Conservation (phyloP, 208 protist genomes). For the Naegleria lovaniensis region DNA sequence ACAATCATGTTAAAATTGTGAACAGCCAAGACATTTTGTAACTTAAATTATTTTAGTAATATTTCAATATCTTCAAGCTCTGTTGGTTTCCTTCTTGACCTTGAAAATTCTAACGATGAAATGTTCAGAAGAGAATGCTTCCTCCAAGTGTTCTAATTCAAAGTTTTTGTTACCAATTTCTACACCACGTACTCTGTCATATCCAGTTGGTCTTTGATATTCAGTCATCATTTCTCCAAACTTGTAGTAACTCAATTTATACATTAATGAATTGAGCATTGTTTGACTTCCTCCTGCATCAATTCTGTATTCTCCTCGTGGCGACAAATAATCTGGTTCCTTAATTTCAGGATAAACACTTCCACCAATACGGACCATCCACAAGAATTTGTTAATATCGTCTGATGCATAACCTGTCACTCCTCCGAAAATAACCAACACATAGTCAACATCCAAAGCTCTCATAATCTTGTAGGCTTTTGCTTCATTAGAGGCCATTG, state of each 20-base stretch:
- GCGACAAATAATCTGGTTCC: conserved; percentile 69
- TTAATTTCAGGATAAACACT: conserved; percentile 49
- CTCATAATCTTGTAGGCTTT: conserved; percentile 65
- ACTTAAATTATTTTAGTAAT: background rate
- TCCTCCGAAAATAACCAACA: conserved; percentile 88
- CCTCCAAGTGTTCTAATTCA: conserved; percentile 56
- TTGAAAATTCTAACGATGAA: conserved; percentile 89
- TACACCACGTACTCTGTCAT: conserved; percentile 49
- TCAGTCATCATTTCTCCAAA: conserved; percentile 74
- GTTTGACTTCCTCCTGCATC: conserved; percentile 23
- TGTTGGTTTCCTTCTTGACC: conserved; percentile 53
- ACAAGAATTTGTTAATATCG: conserved; percentile 94
- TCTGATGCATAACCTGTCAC: conserved; percentile 73
- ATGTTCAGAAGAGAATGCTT: conserved; percentile 80
- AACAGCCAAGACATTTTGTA: background rate
- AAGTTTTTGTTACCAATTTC: conserved; percentile 77
- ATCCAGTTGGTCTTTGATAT: conserved; percentile 46
- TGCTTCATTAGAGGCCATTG: conserved; percentile 59
- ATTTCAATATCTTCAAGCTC: background rate
- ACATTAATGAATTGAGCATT: conserved; percentile 81
- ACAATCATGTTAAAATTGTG: background rate
- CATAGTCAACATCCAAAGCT: conserved; percentile 82
- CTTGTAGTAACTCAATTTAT: conserved; percentile 81
- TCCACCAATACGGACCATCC: conserved; percentile 79
- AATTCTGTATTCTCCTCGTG: conserved; percentile 57